These are phyloP conservation scores for Escovopsis weberi DNA, from an alignment of 2,329 filamentous ascomycete genomes.

Conservation along the genomic window DNA sequence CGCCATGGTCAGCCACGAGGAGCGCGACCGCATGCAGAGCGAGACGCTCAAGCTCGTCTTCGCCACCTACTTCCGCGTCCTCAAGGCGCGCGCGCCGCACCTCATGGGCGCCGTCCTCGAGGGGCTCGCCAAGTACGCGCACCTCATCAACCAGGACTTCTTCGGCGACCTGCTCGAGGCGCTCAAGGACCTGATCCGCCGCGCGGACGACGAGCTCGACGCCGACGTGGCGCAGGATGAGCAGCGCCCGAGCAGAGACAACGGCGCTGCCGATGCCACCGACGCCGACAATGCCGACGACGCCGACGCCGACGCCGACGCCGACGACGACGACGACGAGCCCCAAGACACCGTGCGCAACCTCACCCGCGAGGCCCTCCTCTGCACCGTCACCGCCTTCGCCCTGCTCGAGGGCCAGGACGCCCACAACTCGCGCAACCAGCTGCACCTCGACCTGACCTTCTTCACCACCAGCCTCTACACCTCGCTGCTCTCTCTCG, in stretches of 20 bases:
- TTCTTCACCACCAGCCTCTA: constrained; percentile 96
- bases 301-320: constrained; percentile 20
- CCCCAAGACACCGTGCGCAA: constrained; percentile 39
- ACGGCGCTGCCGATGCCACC: constrained; percentile 15
- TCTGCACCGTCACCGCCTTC: constrained; percentile 93
- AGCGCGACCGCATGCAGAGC: constrained; percentile 83
- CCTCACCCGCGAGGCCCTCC: constrained; percentile 69
- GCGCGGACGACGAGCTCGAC: constrained; percentile 46
- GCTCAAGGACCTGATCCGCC: constrained; percentile 77
- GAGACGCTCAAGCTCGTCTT: constrained; percentile 96
- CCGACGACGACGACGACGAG: constrained; percentile 22
- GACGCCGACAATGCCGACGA: constrained; percentile 15
- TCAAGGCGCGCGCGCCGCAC: constrained; percentile 66
- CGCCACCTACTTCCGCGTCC: constrained; percentile 82
- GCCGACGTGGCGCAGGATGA: constrained; percentile 10
- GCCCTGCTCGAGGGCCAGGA: constrained; percentile 93
- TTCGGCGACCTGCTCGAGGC: constrained; percentile 93
- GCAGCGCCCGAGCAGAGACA: constrained; percentile 11
- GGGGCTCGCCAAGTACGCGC: constrained; percentile 82
- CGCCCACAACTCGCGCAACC: constrained; percentile 65
- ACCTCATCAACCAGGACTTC: constrained; percentile 98
- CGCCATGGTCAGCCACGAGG: constrained; percentile 79
- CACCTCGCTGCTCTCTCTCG: constrained; percentile 64
- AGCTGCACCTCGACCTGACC: constrained; percentile 77
- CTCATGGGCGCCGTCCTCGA: constrained; percentile 97